Base-by-base conservation (phyloP, 2,329 filamentous ascomycete genomes). In the Parafenestella ontariensis region DNA sequence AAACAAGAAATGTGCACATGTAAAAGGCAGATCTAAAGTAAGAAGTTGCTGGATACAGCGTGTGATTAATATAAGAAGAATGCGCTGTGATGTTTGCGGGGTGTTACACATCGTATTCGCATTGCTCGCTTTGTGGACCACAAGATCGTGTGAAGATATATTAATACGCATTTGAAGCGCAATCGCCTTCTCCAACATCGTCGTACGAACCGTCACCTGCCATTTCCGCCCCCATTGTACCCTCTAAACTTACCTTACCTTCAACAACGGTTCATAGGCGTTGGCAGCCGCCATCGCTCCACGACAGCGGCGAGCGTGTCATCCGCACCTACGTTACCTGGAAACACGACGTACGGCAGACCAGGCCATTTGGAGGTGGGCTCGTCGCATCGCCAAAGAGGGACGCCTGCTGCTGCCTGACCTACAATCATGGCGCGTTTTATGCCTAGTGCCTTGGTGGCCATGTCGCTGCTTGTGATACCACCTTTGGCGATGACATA, bases 401-500 rank as follows among this genome's bases (percentile, higher is more conserved):
- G 84, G 8, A 87, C 82, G 1, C 84, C 84, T 0, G 83, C 76
- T 0, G 83, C 82, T 1, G 84, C 84, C 58, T 87, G 84, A 0
- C 85, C 84, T 0, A 85, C 73, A 34, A 87, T 79, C 56, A 74
- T 78, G 4, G 84, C 84, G 24, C 79, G 75, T 65, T 82, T 82
- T 71, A 87, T 81, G 15, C 73, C 75, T 11, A 87, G 61, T 0
- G 82, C 83, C 47, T 86, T 85, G 0, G 82, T 85, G 0, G 84
- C 84, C 62, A 82, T 82, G 46, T 87, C 84, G 0, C 82, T 85
- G 0, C 81, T 83, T 0, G 85, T 87, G 39, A 87, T 87, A 9
- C 84, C 84, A 0, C 85, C 84, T 69, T 82, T 87, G 0, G 83
- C 83, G 64, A 87, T 83, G 2, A 87, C 72, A 61, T 86, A 87